Percentiles rank a stretch among this genome's conserved stretches.
Evolutionary conservation across 768 basidiomycete genomes (phyloP).

Genomic region (Coprinellus micaceus): DNA sequence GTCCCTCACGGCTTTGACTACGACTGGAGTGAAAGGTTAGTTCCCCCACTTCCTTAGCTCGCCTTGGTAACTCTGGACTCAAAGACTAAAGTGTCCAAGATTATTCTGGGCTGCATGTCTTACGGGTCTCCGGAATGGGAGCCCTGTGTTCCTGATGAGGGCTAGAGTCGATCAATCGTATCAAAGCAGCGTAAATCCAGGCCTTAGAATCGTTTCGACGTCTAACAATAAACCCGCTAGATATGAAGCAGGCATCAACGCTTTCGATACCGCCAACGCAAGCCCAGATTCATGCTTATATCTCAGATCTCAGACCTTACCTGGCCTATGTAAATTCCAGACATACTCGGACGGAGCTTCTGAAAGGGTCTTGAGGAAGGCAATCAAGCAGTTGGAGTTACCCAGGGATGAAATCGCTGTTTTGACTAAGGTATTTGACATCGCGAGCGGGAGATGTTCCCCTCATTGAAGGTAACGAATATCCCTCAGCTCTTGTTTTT

Average conservation of each 20-base stretch:
- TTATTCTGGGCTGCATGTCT: slow-evolving; percentile 62
- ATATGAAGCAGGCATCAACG: slow-evolving; percentile 60
- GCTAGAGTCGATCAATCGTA: slow-evolving; percentile 49
- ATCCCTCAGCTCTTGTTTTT: not conserved
- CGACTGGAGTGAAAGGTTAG: not conserved
- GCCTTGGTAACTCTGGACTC: slow-evolving; percentile 49
- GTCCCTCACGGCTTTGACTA: not conserved
- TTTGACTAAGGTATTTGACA: slow-evolving; percentile 68
- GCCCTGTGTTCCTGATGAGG: slow-evolving; percentile 42
- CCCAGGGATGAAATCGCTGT: slow-evolving; percentile 77
- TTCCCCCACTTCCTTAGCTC: slow-evolving; percentile 28
- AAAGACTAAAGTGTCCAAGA: slow-evolving; percentile 58
- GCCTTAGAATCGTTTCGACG: too few species aligned
- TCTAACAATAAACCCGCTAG: slow-evolving; percentile 19
- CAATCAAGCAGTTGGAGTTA: slow-evolving; percentile 60
- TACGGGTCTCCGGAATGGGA: slow-evolving; percentile 55
- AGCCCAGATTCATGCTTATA: not conserved
- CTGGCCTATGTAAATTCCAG: slow-evolving; percentile 23
- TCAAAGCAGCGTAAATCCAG: slow-evolving; percentile 44
- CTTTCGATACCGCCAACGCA: slow-evolving; percentile 58
- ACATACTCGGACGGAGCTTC: slow-evolving; percentile 64
- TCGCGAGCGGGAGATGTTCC: slow-evolving; percentile 63
- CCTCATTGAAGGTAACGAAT: slow-evolving; percentile 37
- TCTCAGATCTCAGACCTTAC: not conserved
- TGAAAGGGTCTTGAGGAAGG: slow-evolving; percentile 69